These are phyloP conservation scores for Populus hybrid DNA, from an alignment of 441 rosid genomes.

Conservation along the genomic window DNA sequence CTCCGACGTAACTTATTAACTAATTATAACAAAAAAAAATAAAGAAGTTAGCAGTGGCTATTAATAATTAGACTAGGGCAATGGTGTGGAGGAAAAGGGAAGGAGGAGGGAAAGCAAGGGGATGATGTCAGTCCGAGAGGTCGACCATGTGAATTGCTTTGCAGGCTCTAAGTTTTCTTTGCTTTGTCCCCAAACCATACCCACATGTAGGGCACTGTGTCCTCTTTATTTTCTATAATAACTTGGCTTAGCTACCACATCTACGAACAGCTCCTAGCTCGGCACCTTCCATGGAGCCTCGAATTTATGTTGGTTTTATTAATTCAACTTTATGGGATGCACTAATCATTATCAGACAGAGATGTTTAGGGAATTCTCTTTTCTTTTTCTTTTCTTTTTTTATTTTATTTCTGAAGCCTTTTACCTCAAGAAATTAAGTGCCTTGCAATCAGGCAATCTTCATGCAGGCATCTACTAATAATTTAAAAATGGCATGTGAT, in stretches of 20 bases:
- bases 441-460: neutral
- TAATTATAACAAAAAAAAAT: neutral
- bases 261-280: constrained; percentile 13
- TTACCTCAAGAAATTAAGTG: neutral
- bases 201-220: constrained; percentile 61
- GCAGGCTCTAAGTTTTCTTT: constrained; percentile 36
- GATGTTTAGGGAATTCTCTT: neutral
- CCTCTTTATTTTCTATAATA: constrained; percentile 11
- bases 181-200: constrained; percentile 68
- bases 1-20: too few species aligned
- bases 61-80: constrained; percentile 4
- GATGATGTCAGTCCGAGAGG: constrained; percentile 55
- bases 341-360: constrained; percentile 18
- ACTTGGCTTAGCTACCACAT: neutral
- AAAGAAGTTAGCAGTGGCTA: neutral
- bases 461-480: neutral
- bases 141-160: constrained; percentile 74
- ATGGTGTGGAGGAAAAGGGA: constrained; percentile 30
- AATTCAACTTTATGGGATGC: constrained; percentile 20
- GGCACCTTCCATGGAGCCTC: constrained; percentile 30
- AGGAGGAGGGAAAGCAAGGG: constrained; percentile 16
- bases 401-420: constrained; percentile 1
- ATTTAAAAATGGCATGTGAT: neutral
- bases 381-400: neutral
- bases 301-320: constrained; percentile 29